Conservation (phyloP, 495 filamentous ascomycete genomes). For the Talaromyces adpressus region DNA sequence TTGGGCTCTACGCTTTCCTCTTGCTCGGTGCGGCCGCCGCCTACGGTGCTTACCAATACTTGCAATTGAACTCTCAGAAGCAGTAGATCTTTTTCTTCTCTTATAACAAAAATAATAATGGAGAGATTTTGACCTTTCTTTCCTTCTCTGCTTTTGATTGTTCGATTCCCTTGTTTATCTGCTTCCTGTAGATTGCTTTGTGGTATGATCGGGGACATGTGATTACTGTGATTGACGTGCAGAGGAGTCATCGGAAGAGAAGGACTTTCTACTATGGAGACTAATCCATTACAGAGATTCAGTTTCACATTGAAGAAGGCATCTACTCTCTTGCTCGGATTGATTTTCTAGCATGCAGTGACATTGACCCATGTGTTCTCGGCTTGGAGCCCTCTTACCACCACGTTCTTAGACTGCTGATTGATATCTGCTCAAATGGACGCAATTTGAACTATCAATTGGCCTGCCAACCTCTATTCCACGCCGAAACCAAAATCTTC, state of each 20-base stretch:
- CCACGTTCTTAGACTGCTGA: background rate
- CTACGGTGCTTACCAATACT: constrained; percentile 82
- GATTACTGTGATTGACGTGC: background rate
- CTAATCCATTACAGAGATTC: no score
- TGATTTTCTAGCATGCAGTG: background rate
- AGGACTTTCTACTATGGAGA: no score
- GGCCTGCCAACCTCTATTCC: background rate
- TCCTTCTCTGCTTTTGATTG: background rate
- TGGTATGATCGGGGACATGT: background rate
- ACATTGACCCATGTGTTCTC: background rate
- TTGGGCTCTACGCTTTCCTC: constrained; percentile 78
- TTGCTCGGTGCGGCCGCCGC: constrained; percentile 70
- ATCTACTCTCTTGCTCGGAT: no score
- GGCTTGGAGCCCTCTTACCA: background rate
- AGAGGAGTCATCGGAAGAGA: background rate
- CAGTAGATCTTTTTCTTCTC: constrained; percentile 8
- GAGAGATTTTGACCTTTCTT: background rate
- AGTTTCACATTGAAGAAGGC: no score
- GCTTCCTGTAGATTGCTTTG: background rate
- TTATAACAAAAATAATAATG: background rate
- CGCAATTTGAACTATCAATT: background rate
- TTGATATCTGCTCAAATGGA: background rate
- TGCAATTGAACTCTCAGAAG: constrained; percentile 38
- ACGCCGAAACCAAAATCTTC: background rate
- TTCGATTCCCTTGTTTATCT: background rate